Conservation (phyloP, 768 basidiomycete genomes). For the Leccinellum luteum region DNA sequence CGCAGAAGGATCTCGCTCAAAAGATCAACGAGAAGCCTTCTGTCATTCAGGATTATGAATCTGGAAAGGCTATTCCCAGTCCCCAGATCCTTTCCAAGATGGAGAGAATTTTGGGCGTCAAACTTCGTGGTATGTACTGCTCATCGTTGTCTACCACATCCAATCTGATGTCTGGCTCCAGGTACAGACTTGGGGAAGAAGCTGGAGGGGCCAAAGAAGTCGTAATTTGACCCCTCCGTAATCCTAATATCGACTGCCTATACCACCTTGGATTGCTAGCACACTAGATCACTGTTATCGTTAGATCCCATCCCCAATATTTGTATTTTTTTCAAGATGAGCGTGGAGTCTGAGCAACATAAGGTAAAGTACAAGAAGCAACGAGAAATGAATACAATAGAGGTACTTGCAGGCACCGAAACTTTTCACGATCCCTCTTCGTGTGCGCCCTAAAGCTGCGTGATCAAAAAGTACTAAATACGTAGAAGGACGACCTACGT, state of each 20-base stretch:
- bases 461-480: background rate
- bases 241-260: constrained; percentile 30
- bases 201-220: constrained; percentile 74
- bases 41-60: constrained; percentile 85
- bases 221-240: constrained; percentile 46
- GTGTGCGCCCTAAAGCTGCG: constrained; percentile 28
- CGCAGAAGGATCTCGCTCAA: constrained; percentile 91
- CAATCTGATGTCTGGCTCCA: constrained; percentile 26
- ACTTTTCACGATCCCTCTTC: constrained; percentile 30
- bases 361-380: constrained; percentile 3
- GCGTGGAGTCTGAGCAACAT: constrained; percentile 4
- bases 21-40: constrained; percentile 94
- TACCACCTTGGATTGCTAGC: constrained; percentile 19
- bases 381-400: constrained; percentile 2
- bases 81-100: constrained; percentile 85
- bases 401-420: background rate
- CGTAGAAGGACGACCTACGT: constrained; percentile 44
- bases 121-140: constrained; percentile 73
- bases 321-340: constrained; percentile 17
- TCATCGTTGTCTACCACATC: background rate
- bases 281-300: constrained; percentile 11
- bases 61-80: constrained; percentile 83
- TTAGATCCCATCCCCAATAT: constrained; percentile 28
- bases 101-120: constrained; percentile 81
- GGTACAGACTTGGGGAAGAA: constrained; percentile 85